Base-by-base conservation (phyloP, 1,284 basidiomycete species). In the Xerocomus amazonicus region DNA sequence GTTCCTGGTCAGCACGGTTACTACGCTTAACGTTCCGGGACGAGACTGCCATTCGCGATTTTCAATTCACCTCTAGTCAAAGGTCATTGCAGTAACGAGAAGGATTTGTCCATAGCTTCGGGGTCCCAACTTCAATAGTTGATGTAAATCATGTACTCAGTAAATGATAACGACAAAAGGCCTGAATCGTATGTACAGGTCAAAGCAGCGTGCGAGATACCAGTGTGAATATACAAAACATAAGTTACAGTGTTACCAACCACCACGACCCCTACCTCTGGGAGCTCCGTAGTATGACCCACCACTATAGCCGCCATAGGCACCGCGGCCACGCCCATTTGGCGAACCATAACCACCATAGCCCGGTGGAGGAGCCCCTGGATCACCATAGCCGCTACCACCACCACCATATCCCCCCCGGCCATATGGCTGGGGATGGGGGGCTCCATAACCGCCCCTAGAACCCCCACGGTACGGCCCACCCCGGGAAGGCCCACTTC, bases 251-350 rank as follows among this genome's bases (percentile, higher is more conserved):
- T n/a, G 7, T 51, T 55, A 67, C 66, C 67, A 65, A 42, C 71
- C 64, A 42, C 71, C 64, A 23, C 74, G 69, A 9, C 73, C 74
- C 39, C 73, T 61, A 6, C 73, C 70, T 50, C 73, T 62, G 6
- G 66, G 51, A 13, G 58, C 46, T n/a, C 54, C 59, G 39, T 63
- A 52, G 37, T 63, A 59, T 36, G 58, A 33, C 14, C 55, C 47
- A n/a, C 60, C 59, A 28, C 56, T 47, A 44, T 62, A 54, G 14
- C 59, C 26, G 9, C 60, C 46, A 27, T 59, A 70, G n/a, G 73
- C 68, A 43, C 78, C 78, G 32, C 79, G 74, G 34, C 74, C 70
- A n/a, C 75, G 69, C 48, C 75, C 76, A 40, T 70, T 72, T 33
- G 78, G 70, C 4, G 76, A 66, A 8, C 68, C 64, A 48, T 68